Percentiles rank a stretch among this genome's conserved stretches.
Conservation (phyloP, 306 rosid species). For the Casuarina equisetifolia region DNA sequence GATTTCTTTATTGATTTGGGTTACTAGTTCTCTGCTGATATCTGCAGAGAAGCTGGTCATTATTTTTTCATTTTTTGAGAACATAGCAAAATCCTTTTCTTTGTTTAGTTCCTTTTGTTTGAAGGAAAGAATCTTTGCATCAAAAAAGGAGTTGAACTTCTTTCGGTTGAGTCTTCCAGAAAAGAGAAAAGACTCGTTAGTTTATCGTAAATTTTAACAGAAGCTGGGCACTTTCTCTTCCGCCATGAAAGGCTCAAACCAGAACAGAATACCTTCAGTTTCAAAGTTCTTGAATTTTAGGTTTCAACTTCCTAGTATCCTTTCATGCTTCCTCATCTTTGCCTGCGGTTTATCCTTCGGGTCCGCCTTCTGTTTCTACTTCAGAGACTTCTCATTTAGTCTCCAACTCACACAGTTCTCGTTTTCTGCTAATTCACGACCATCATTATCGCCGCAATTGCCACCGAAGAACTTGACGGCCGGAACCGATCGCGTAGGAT, state of each 20-base stretch:
- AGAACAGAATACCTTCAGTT: slow-evolving; percentile 33
- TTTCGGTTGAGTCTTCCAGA: not conserved
- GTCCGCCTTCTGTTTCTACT: slow-evolving; percentile 40
- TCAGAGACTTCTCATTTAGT: slow-evolving; percentile 52
- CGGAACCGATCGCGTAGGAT: slow-evolving; percentile 35
- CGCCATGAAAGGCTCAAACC: slow-evolving; percentile 43
- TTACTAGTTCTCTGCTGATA: not conserved
- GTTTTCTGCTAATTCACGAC: slow-evolving; percentile 30
- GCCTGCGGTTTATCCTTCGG: slow-evolving; percentile 66
- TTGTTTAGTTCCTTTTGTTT: not conserved
- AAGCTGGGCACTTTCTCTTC: not conserved
- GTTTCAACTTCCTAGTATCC: slow-evolving; percentile 36
- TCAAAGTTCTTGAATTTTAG: slow-evolving; percentile 43
- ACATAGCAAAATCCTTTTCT: too few relatives aligned
- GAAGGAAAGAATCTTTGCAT: not conserved
- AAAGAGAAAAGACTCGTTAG: too few relatives aligned
- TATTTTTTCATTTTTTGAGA: too few relatives aligned
- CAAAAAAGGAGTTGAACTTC: not conserved
- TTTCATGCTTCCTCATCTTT: slow-evolving; percentile 44
- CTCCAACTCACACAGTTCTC: slow-evolving; percentile 59
- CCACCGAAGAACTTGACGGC: not conserved
- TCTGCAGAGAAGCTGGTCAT: not conserved
- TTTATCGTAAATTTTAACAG: too few relatives aligned
- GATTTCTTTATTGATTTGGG: slow-evolving; percentile 7
- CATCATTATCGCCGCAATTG: slow-evolving; percentile 12